Base-by-base conservation (phyloP, 2,329 filamentous ascomycete genomes). In the Sporothrix mexicana region DNA sequence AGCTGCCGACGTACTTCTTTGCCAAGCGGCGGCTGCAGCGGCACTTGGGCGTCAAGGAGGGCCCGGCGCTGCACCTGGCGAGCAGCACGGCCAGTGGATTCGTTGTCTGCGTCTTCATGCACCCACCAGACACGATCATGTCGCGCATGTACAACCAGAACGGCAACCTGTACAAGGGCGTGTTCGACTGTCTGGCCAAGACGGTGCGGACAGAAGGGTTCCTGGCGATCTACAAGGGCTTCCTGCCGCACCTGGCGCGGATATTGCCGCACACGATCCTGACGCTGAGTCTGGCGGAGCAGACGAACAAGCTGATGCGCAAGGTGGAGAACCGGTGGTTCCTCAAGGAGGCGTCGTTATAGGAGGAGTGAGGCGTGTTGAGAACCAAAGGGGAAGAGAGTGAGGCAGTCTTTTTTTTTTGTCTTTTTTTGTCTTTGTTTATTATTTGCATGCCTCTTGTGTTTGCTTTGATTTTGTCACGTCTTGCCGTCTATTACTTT, bases 81-180 rank as follows among this genome's bases (percentile, higher is more conserved):
- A 97, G 94, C 81, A 97, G 94, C 78, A 91, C 95, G 4, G 91
- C 90, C 51, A 97, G 94, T 78, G 96, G 96, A 0, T 97, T 99
- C 79, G 96, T 97, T 13, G 96, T 99, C 20, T 99, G 96, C 84
- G 93, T 93, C 77, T 91, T 98, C 76, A 99, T 99, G 96, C 96
- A 99, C 79, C 96, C 96, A 71, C 96, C 96, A 88, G 96, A 99
- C 81, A 99, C 96, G 5, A 93, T 99, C 83, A 99, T 99, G 96
- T 96, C 94, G 75, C 92, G 96, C 75, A 91, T 99, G 86, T 99
- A 99, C 86, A 99, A 99, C 85, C 96, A 99, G 82, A 97, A 95
- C 75, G 96, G 96, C 70, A 97, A 98, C 80, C 87, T 99, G n/a
- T 99, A 99, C 86, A 91, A 88, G 77, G 93, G 95, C 73, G 93